These are phyloP conservation scores for Bidens hawaiensis DNA, from an alignment of 140 eudicot genomes.

Conservation along the genomic window DNA sequence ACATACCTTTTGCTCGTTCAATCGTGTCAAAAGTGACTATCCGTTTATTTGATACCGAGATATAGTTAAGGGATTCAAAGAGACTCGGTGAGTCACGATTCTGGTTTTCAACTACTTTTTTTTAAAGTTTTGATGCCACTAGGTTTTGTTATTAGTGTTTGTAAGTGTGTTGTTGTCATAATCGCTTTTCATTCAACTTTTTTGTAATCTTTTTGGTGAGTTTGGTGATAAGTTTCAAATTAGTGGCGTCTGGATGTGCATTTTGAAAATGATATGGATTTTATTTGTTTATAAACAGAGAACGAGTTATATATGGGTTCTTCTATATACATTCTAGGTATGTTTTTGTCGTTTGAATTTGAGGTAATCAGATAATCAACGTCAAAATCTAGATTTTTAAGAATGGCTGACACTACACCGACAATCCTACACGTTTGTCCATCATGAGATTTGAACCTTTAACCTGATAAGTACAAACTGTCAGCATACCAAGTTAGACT, in stretches of 20 bases:
- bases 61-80: constrained; percentile 23
- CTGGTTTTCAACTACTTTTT: constrained; percentile 5
- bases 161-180: background rate
- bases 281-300: too few species aligned
- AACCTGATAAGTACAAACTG: background rate
- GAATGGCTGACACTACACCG: too few species aligned
- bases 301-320: background rate
- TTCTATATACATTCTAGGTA: background rate
- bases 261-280: background rate
- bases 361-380: background rate
- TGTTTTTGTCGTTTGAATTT: background rate
- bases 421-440: too few species aligned
- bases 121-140: background rate
- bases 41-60: constrained; percentile 84
- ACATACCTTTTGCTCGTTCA: constrained; percentile 85
- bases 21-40: constrained; percentile 65
- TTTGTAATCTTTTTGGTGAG: constrained; percentile 2
- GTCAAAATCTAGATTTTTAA: too few species aligned
- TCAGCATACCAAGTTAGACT: too few species aligned
- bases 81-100: background rate
- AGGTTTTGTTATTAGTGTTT: background rate
- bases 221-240: background rate
- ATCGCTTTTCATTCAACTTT: background rate
- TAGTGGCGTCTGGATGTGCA: background rate
- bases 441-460: too few species aligned